A percentile compares a stretch with the other conserved stretches of the same genome.
phyloP scores from a whole-genome alignment of 1,139 yeast species.

The Hansenula sp. region DNA sequence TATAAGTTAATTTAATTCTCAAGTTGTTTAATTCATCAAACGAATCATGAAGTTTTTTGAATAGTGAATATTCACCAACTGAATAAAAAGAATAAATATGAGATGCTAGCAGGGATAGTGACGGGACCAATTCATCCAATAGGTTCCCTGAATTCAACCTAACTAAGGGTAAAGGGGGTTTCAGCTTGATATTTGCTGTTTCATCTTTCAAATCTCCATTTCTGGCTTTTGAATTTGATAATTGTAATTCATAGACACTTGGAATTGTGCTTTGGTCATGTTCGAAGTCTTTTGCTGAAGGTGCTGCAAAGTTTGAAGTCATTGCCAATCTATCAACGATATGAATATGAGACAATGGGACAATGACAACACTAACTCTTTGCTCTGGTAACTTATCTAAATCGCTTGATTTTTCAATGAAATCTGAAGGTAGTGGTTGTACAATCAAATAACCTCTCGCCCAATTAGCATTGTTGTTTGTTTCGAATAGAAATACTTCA shows the following conservation, averaged over 20 bases:
- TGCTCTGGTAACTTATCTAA: slow-evolving; percentile 60
- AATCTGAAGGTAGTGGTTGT: slow-evolving; percentile 67
- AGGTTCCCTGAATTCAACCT: slow-evolving; percentile 41
- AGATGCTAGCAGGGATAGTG: slow-evolving; percentile 53
- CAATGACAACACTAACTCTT: slow-evolving; percentile 47
- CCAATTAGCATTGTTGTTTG: slow-evolving; percentile 60
- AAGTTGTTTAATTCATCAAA: slow-evolving; percentile 62
- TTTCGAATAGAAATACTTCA: slow-evolving; percentile 73
- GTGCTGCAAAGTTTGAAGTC: slow-evolving; percentile 26
- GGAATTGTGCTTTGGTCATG: slow-evolving; percentile 30
- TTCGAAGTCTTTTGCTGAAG: slow-evolving; percentile 25
- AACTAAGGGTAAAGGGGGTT: slow-evolving; percentile 55
- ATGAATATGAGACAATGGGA: slow-evolving; percentile 54
- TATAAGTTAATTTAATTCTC: slow-evolving; percentile 53
- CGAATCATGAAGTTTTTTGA: slow-evolving; percentile 47
- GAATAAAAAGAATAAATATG: slow-evolving; percentile 71
- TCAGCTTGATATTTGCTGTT: slow-evolving; percentile 24
- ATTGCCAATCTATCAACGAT: slow-evolving; percentile 25
- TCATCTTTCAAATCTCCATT: slow-evolving; percentile 21
- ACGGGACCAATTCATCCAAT: slow-evolving; percentile 53
- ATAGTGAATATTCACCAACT: slow-evolving; percentile 61
- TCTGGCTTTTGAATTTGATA: slow-evolving; percentile 27
- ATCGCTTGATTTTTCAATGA: slow-evolving; percentile 56
- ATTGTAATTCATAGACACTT: slow-evolving; percentile 41
- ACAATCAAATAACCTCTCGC: slow-evolving; percentile 69